Evolutionary conservation across 2,329 filamentous ascomycete species (phyloP).

Genomic region (Aspergillus sp.): DNA sequence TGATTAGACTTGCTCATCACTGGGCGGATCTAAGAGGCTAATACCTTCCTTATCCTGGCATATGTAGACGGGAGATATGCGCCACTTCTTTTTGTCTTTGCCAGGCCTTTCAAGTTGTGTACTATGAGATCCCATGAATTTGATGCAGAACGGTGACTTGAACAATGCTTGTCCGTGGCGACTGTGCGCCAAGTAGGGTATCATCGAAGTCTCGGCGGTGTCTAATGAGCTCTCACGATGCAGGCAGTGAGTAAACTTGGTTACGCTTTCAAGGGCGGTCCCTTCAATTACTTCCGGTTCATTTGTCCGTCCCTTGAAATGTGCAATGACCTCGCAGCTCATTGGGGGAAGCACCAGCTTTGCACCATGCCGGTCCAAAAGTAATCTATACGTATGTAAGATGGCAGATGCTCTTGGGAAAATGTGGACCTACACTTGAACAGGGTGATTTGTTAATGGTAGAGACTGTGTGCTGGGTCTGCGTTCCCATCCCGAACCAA

Average conservation of each 20-base stretch:
- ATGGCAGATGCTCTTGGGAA: neutral
- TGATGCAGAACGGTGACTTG: neutral
- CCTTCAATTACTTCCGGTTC: constrained; percentile 13
- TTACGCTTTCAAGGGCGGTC: constrained; percentile 1
- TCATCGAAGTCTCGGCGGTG: constrained; percentile 9
- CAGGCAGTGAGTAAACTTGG: constrained; percentile 8
- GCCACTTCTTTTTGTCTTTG: neutral
- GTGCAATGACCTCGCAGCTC: constrained; percentile 7
- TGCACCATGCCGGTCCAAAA: neutral
- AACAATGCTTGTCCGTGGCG: neutral
- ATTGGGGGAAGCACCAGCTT: constrained; percentile 7
- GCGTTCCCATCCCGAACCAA: constrained; percentile 7
- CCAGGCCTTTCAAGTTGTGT: constrained; percentile 4
- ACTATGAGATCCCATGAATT: constrained; percentile 15
- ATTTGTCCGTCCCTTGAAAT: neutral
- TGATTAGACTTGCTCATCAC: neutral
- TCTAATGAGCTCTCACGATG: neutral
- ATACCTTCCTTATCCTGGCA: constrained; percentile 14
- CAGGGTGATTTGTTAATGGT: neutral
- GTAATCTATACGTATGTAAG: neutral
- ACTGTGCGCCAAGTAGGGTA: constrained; percentile 9
- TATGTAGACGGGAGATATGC: constrained; percentile 6
- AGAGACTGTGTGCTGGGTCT: constrained; percentile 4
- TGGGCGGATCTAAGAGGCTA: neutral
- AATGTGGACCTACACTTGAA: constrained; percentile 9